Conservation (phyloP, 352 stramenopile species). For the Pythium volutum region DNA sequence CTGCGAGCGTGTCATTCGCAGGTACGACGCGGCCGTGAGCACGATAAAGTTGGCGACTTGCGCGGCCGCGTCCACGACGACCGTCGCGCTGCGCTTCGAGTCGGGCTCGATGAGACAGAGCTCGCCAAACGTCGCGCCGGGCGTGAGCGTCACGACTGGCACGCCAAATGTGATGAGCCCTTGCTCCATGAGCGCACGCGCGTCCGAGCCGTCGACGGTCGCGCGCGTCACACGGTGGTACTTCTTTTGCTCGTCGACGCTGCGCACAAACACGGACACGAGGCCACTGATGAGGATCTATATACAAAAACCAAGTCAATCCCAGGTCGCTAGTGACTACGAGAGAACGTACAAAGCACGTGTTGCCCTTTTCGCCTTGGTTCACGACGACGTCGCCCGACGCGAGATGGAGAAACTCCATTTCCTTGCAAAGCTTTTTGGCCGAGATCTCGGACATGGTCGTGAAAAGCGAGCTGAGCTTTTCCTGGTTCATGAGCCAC, state of each 20-base stretch:
- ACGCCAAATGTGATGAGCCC: conserved; percentile 41
- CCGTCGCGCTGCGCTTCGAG: conserved; percentile 79
- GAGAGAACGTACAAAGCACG: conserved; percentile 62
- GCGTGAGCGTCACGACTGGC: conserved; percentile 72
- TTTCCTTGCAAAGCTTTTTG: conserved; percentile 85
- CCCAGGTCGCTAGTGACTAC: not conserved
- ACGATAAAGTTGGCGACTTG: conserved; percentile 84
- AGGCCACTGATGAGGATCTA: conserved; percentile 83
- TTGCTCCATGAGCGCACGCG: conserved; percentile 40
- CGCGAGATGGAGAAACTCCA: conserved; percentile 78
- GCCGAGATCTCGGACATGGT: conserved; percentile 83
- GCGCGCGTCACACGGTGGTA: conserved; percentile 51
- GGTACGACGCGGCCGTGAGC: conserved; percentile 73
- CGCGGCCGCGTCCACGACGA: conserved; percentile 64
- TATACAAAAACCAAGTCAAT: not conserved
- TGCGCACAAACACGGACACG: conserved; percentile 71
- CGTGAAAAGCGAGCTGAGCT: conserved; percentile 82
- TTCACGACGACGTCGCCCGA: conserved; percentile 73
- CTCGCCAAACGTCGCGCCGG: conserved; percentile 79
- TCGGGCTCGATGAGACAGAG: conserved; percentile 84
- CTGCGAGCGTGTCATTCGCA: conserved; percentile 79
- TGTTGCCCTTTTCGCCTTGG: conserved; percentile 82
- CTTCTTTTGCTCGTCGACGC: conserved; percentile 61
- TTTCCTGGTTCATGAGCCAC: conserved; percentile 87
- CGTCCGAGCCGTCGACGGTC: conserved; percentile 39